Base-by-base conservation (phyloP, 768 basidiomycete species). In the Suillus hirtellus region DNA sequence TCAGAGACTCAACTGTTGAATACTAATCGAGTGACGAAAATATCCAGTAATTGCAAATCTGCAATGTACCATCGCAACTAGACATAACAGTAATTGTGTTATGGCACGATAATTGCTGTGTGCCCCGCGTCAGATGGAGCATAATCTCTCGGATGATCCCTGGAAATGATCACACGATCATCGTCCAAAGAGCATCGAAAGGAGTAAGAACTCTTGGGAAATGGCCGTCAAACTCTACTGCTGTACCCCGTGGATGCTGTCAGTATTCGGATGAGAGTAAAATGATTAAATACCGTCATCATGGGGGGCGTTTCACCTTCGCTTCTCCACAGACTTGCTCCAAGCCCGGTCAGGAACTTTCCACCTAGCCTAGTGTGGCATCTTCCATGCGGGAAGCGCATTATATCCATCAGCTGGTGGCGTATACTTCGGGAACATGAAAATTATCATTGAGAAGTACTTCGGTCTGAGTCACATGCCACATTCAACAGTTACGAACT, bases 121-220 rank as follows among this genome's bases (percentile, higher is more conserved):
- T 17, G 24, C 24, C 47, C 47, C 47, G 46, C 46, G 14, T 49
- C 49, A 14, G 47, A 50, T 50, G 24, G 24, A 31, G 49, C 31
- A 27, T 50, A 4, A 53, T 53, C 52, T 53, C 19, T 53, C 34
- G 31, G 52, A 53, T 35, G 31, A 53, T 34, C 46, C 50, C 49
- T 50, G 19, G 19, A 34, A 53, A 34, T 10, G 52, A 10, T 53
- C 34, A n/a, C 52, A n/a, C 34, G 19, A 35, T n/a, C 31, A 35
- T 35, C 7, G 34, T 53, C 31, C 2, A 10, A 53, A 34, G 19
- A 31, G 10, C 34, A 19, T 35, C 52, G 19, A n/a, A 52, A 49
- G 12, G 50, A 53, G 35, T 35, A 31, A 34, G 50, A 31, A 27
- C 43, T 44, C 24, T 49, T 24, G 47, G 47, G 14, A 52, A 52